Conservation (phyloP, 306 rosid genomes). For the Acacia crassicarpa region DNA sequence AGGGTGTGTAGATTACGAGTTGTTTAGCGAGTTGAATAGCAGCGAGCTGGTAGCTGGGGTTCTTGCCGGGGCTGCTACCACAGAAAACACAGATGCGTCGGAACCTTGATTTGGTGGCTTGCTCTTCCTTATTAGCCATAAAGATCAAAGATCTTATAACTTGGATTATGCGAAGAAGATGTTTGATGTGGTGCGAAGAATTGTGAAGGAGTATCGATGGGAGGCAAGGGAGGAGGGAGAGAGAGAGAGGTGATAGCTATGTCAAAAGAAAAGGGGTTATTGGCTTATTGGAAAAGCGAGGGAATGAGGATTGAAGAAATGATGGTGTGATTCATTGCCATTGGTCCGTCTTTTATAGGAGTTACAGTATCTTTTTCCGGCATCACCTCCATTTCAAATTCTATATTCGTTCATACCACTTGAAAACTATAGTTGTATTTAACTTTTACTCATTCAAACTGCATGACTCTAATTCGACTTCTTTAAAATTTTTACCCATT, state of each 20-base stretch:
- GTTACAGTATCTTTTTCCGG: not conserved
- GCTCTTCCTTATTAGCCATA: constrained; percentile 38
- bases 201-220: not conserved
- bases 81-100: constrained; percentile 71
- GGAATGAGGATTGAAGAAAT: constrained; percentile 22
- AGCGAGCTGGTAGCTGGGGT: constrained; percentile 62
- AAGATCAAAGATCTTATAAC: not conserved
- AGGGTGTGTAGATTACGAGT: constrained; percentile 36
- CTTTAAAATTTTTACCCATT: too few species aligned
- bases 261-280: not conserved
- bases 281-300: constrained; percentile 11
- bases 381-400: not conserved
- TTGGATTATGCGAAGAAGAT: not conserved
- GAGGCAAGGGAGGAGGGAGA: not conserved
- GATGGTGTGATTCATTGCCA: not conserved
- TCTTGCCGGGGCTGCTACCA: constrained; percentile 72
- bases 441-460: too few species aligned
- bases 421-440: too few species aligned
- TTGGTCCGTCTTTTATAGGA: constrained; percentile 9
- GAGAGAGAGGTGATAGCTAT: constrained; percentile 16
- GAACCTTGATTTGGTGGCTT: constrained; percentile 48
- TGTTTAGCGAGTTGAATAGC: constrained; percentile 66
- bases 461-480: too few species aligned
- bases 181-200: not conserved
- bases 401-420: not conserved